These are phyloP conservation scores for Circinella minor DNA, from an alignment of 371 early-diverging fungal genomes.

Conservation along the genomic window DNA sequence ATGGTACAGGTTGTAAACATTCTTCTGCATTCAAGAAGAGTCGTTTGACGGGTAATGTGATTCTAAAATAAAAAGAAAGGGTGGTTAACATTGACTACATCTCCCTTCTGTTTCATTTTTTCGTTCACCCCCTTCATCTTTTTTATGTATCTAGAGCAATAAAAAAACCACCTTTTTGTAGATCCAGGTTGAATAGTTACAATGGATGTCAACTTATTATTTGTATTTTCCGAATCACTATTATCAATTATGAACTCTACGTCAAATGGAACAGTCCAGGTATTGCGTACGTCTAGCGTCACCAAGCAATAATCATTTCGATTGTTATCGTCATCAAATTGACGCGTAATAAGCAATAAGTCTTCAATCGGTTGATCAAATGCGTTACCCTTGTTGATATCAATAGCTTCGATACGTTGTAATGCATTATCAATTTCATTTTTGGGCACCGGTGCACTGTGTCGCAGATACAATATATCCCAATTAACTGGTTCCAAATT, in stretches of 20 bases:
- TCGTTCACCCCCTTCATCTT: background rate
- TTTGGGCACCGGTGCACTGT: conserved; percentile 28
- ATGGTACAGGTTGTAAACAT: conserved; percentile 66
- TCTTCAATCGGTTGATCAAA: conserved; percentile 23
- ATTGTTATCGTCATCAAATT: conserved; percentile 20
- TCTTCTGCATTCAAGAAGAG: conserved; percentile 57
- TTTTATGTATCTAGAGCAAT: background rate
- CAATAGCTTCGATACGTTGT: conserved; percentile 14
- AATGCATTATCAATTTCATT: conserved; percentile 26
- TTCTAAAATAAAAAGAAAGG: conserved; percentile 35
- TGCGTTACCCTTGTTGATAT: background rate
- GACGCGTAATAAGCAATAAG: conserved; percentile 24
- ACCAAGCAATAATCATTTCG: conserved; percentile 72
- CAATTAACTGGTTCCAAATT: conserved; percentile 68
- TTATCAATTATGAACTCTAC: conserved; percentile 69
- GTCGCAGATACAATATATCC: conserved; percentile 66
- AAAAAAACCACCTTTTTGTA: conserved; percentile 30
- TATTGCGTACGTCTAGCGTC: conserved; percentile 81
- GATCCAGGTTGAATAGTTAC: conserved; percentile 42
- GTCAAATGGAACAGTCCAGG: conserved; percentile 74
- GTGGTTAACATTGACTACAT: background rate
- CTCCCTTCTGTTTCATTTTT: background rate
- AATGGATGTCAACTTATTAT: conserved; percentile 24
- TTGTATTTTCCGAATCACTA: conserved; percentile 30
- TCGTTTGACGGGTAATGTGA: conserved; percentile 72